phyloP scores from a whole-genome alignment of 352 stramenopile species.

The Plasmopara halstedii region DNA sequence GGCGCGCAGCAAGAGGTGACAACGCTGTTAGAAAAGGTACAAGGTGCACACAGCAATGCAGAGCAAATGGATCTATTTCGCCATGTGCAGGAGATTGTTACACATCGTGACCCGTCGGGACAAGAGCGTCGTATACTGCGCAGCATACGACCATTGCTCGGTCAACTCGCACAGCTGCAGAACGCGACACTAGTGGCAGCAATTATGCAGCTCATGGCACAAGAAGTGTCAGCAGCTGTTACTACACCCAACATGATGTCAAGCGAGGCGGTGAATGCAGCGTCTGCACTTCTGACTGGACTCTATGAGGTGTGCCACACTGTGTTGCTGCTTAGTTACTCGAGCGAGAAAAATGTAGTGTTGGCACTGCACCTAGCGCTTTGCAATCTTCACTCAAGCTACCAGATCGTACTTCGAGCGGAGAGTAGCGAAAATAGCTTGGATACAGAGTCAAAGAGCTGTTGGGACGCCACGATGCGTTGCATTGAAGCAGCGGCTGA shows the following conservation, averaged over 20 bases:
- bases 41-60: constrained; percentile 29
- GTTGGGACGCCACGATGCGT: constrained; percentile 32
- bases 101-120: constrained; percentile 48
- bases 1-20: constrained; percentile 36
- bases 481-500: constrained; percentile 39
- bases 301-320: constrained; percentile 51
- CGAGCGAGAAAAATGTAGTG: constrained; percentile 65
- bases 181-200: constrained; percentile 49
- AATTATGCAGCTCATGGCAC: constrained; percentile 43
- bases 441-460: constrained; percentile 11
- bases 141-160: constrained; percentile 32
- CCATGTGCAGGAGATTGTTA: constrained; percentile 51
- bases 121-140: constrained; percentile 31
- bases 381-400: constrained; percentile 28
- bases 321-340: constrained; percentile 61
- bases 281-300: constrained; percentile 24
- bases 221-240: constrained; percentile 7
- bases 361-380: constrained; percentile 45
- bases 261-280: constrained; percentile 3
- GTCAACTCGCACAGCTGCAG: constrained; percentile 42
- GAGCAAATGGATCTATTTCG: constrained; percentile 56
- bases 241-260: not conserved
- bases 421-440: constrained; percentile 7
- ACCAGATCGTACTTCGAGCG: constrained; percentile 25
- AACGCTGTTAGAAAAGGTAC: constrained; percentile 46